Conservation (phyloP, 2,329 filamentous ascomycete species). For the Trichoderma brevicompactum region DNA sequence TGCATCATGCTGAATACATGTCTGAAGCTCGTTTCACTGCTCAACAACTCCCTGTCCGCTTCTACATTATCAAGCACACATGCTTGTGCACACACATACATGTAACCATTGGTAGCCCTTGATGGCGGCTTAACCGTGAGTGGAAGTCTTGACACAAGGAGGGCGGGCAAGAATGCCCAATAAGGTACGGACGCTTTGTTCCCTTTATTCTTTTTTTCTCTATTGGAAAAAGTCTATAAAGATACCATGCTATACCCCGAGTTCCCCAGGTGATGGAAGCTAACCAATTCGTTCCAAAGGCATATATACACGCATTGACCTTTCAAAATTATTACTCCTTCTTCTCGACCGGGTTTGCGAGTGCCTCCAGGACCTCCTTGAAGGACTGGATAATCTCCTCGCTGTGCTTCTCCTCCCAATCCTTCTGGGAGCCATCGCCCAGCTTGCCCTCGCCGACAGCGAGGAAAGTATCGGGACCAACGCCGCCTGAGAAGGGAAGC, state of each 20-base stretch:
- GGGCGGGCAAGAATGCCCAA: background rate
- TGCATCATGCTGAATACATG: background rate
- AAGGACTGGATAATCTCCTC: conserved; percentile 19
- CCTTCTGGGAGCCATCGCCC: conserved; percentile 14
- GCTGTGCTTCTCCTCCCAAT: conserved; percentile 23
- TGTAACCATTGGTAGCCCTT: background rate
- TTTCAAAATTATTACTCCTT: background rate
- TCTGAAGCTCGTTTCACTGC: background rate
- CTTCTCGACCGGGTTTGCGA: conserved; percentile 23
- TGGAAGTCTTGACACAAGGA: background rate
- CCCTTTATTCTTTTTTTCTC: background rate
- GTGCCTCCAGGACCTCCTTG: conserved; percentile 24
- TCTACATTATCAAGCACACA: too few species aligned
- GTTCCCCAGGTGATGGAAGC: background rate
- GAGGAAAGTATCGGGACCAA: conserved; percentile 14
- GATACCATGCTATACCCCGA: background rate
- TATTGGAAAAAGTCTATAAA: background rate
- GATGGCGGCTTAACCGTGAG: background rate
- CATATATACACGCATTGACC: background rate
- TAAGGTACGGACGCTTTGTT: background rate
- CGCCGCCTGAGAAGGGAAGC: conserved; percentile 3
- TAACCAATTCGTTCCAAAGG: background rate
- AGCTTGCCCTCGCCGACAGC: conserved; percentile 25
- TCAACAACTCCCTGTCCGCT: background rate
- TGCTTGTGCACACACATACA: too few species aligned